These are phyloP conservation scores for Skeletonema costatum DNA, from an alignment of 108 stramenopile genomes.

Conservation along the genomic window DNA sequence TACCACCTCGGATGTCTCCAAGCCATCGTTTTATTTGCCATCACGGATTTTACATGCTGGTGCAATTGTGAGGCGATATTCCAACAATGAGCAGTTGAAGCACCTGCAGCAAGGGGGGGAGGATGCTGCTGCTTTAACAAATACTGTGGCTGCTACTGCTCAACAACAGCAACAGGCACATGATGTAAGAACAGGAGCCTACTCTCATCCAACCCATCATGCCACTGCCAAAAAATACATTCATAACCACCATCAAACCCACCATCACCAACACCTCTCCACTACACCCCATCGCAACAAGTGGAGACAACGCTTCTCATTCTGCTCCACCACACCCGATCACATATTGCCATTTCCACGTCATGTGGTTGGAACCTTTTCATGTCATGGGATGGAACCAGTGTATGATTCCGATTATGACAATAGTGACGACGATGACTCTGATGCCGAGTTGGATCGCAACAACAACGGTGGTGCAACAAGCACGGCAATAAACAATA, in stretches of 20 bases:
- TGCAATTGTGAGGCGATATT: slow-evolving; percentile 51
- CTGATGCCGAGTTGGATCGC: background rate
- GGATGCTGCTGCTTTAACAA: background rate
- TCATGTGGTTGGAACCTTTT: slow-evolving; percentile 84
- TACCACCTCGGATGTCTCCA: slow-evolving; percentile 1
- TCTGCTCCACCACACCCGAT: slow-evolving; percentile 30
- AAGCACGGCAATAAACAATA: slow-evolving; percentile 12
- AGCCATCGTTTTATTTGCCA: slow-evolving; percentile 10
- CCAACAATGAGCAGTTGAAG: slow-evolving; percentile 26
- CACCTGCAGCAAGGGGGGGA: background rate
- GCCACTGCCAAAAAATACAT: background rate
- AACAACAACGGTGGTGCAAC: background rate
- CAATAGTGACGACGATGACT: slow-evolving; percentile 49
- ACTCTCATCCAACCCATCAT: slow-evolving; percentile 14
- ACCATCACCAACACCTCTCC: background rate
- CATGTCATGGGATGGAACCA: slow-evolving; percentile 97
- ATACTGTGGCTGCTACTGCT: background rate
- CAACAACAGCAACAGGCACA: slow-evolving; percentile 39
- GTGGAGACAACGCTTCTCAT: slow-evolving; percentile 48
- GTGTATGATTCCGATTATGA: slow-evolving; percentile 65
- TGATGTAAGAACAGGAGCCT: background rate
- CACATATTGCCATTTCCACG: slow-evolving; percentile 64
- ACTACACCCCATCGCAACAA: slow-evolving; percentile 21
- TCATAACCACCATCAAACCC: slow-evolving; percentile 5
- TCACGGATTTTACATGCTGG: slow-evolving; percentile 62